Percentiles rank a stretch among this genome's conserved stretches.
phyloP scores from a whole-genome alignment of 2,329 filamentous ascomycete species.

The Aciculosporium take region DNA sequence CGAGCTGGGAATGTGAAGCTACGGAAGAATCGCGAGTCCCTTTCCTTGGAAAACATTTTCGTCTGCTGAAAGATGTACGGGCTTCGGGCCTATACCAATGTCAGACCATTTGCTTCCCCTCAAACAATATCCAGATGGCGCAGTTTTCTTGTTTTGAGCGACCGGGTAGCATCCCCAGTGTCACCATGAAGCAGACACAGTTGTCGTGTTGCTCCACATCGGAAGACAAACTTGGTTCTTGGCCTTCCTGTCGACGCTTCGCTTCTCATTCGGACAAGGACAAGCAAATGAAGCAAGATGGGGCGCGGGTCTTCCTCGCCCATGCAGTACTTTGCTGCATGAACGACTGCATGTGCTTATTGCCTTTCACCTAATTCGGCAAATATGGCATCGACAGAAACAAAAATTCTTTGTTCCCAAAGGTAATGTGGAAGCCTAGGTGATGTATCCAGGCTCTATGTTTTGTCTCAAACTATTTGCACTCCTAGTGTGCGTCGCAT shows the following conservation, averaged over 20 bases:
- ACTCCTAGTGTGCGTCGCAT: neutral
- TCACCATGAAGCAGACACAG: constrained; percentile 1
- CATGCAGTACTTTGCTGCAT: neutral
- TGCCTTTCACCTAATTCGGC: neutral
- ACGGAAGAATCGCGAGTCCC: neutral
- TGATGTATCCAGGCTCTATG: neutral
- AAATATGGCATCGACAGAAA: neutral
- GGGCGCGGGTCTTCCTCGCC: neutral
- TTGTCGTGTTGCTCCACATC: neutral
- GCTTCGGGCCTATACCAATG: constrained; percentile 7
- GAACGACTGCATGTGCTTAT: neutral
- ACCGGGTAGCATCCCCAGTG: constrained; percentile 4
- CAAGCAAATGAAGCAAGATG: neutral
- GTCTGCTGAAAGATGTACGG: neutral
- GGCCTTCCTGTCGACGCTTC: neutral
- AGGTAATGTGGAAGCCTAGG: neutral
- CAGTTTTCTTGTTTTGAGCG: constrained; percentile 3
- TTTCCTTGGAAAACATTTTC: neutral
- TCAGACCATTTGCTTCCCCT: constrained; percentile 4
- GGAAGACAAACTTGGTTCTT: neutral
- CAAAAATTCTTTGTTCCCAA: neutral
- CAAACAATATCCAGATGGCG: constrained; percentile 3
- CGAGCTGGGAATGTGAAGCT: neutral
- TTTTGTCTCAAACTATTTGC: neutral
- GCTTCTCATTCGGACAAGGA: neutral